Base-by-base conservation (phyloP, 257 asterid species). In the Salvia miltiorrhiza region DNA sequence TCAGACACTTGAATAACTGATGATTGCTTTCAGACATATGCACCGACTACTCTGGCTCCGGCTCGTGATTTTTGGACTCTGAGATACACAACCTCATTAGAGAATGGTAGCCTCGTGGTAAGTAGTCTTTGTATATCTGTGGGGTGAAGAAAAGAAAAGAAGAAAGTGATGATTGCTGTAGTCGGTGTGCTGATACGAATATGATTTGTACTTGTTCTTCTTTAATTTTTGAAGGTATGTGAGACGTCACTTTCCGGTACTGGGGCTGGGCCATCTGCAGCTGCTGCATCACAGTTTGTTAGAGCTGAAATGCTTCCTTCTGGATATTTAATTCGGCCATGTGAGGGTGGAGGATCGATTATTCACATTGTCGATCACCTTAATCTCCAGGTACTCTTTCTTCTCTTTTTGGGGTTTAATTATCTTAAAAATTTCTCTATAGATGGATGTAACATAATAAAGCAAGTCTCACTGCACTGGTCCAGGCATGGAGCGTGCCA, bases 31-130 rank as follows among this genome's bases (percentile, higher is more conserved):
- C 90, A 88, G 96, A 80, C 76, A 44, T 91, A 88, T 81, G 94
- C 96, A 60, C 96, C 96, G 10, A 91, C 96, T 45, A 88, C 92
- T 26, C 75, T 91, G 69, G 96, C 95, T 65, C 91, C 97, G 0
- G 96, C 96, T 49, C 90, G 96, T 71, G 97, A 91, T 80, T 88
- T 91, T 72, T 91, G 97, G 97, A 91, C 97, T 19, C 83, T 91
- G 73, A 88, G 97, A 87, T 91, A 91, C 85, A 91, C 97, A 40
- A 87, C 91, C 16, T 81, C 93, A 30, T 79, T 91, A 75, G 91
- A 85, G 68, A 88, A 85, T 69, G 97, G 96, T 64, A 91, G 95
- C 78, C 81, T 91, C 23, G 97, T 91, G 87, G 96, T 90, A 90
- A 73, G 90, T 58, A 24, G 41, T 65, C 72, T 23, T 71, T 60